phyloP scores from a whole-genome alignment of 331 rosid genomes.

The Telfairia occidentalis region DNA sequence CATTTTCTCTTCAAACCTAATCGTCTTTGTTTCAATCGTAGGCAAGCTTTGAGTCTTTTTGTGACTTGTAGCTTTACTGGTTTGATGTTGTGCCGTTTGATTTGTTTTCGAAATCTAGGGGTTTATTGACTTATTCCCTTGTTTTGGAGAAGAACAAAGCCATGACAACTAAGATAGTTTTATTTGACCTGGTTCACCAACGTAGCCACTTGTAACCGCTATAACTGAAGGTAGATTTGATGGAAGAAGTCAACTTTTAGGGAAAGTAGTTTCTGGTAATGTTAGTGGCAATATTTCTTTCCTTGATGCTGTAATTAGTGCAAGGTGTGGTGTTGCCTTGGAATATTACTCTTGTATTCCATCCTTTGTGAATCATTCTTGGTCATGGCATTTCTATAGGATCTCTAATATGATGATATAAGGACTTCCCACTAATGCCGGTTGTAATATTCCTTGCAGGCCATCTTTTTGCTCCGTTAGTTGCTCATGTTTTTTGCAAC shows the following conservation, averaged over 20 bases:
- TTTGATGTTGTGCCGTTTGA: too few species aligned
- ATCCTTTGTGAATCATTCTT: not conserved
- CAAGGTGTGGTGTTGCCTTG: not conserved
- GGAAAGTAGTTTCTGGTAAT: not conserved
- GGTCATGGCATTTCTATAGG: not conserved
- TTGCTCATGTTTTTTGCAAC: constrained; percentile 75
- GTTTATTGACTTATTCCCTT: too few species aligned
- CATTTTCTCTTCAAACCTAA: too few species aligned
- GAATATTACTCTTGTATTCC: not conserved
- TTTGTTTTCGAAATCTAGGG: too few species aligned
- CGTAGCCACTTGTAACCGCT: not conserved
- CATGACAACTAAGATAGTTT: not conserved
- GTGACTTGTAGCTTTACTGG: too few species aligned
- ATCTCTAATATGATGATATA: not conserved
- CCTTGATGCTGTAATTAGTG: not conserved
- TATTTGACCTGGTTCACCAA: not conserved
- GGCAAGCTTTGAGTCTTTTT: too few species aligned
- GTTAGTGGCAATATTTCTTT: not conserved
- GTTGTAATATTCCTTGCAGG: constrained; percentile 39
- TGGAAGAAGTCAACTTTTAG: not conserved
- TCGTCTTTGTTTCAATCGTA: too few species aligned
- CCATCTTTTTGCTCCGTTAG: constrained; percentile 67
- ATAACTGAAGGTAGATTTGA: not conserved
- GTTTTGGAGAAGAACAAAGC: not conserved
- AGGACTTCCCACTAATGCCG: not conserved